Conservation (phyloP, 2,329 filamentous ascomycete species). For the Stagonosporopsis chrysanthemi region DNA sequence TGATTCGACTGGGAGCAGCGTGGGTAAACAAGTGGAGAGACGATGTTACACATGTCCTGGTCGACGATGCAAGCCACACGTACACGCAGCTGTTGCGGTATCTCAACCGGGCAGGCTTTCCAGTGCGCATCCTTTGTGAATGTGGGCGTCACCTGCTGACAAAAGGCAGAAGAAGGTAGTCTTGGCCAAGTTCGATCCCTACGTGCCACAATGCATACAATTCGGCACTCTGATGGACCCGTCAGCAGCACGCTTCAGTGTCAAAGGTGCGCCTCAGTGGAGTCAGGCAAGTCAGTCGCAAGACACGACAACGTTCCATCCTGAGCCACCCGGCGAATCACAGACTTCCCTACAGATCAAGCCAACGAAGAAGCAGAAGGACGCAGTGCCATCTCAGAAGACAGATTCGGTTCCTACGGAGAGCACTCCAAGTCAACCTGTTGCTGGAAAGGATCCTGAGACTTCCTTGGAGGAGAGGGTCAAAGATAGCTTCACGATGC, state of each 20-base stretch:
- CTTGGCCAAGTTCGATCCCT: conserved; percentile 58
- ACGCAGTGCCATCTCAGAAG: conserved; percentile 43
- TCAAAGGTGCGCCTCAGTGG: conserved; percentile 58
- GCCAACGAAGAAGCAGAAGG: conserved; percentile 51
- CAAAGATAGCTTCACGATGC: conserved; percentile 40
- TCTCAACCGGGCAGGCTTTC: conserved; percentile 58
- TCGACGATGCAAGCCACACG: conserved; percentile 69
- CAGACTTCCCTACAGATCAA: conserved; percentile 61
- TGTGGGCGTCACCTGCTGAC: background rate
- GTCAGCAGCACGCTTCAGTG: conserved; percentile 65
- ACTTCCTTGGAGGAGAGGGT: conserved; percentile 31
- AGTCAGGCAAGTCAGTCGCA: conserved; percentile 1
- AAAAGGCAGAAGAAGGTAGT: conserved; percentile 50
- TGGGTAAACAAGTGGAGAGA: conserved; percentile 68
- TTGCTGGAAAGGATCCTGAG: conserved; percentile 1
- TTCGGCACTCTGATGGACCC: conserved; percentile 58
- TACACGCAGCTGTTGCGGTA: conserved; percentile 69
- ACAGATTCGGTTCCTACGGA: conserved; percentile 49
- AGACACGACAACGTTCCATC: background rate
- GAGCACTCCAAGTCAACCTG: conserved; percentile 33
- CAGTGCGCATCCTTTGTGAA: conserved; percentile 50
- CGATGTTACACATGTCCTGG: conserved; percentile 77
- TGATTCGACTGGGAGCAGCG: conserved; percentile 68
- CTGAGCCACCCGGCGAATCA: conserved; percentile 20
- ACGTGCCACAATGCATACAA: conserved; percentile 54